Evolutionary conservation across 2,329 filamentous ascomycete species (phyloP).

Genomic region (Amylocarpus encephaloides): DNA sequence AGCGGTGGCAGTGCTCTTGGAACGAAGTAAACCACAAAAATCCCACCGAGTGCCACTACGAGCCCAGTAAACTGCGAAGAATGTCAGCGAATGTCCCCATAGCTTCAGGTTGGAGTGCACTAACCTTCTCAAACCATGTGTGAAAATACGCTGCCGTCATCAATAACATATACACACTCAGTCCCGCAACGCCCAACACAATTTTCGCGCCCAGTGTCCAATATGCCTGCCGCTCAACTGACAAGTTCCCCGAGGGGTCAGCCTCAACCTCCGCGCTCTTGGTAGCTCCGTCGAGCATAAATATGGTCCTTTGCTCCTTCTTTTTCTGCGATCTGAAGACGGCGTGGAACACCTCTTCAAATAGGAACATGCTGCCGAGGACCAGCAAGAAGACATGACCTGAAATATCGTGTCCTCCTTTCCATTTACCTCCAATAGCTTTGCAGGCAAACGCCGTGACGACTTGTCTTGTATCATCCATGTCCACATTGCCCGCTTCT

Average conservation of each 20-base stretch:
- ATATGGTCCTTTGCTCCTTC: constrained; percentile 57
- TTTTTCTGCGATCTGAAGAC: constrained; percentile 43
- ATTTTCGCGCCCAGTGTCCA: constrained; percentile 48
- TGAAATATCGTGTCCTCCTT: constrained; percentile 91
- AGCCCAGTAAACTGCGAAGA: constrained; percentile 41
- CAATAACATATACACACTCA: constrained; percentile 92
- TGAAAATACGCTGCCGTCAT: constrained; percentile 99
- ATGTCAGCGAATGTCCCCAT: constrained; percentile 4
- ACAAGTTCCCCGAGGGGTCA: constrained; percentile 4
- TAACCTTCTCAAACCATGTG: constrained; percentile 94
- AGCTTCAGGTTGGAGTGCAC: constrained; percentile 20
- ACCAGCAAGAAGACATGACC: constrained; percentile 93
- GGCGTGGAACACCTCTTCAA: constrained; percentile 68
- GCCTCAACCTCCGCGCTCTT: constrained; percentile 50
- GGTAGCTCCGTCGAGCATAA: constrained; percentile 59
- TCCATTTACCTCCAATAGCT: constrained; percentile 74
- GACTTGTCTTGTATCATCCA: constrained; percentile 42
- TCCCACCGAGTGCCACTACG: constrained; percentile 39
- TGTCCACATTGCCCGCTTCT: constrained; percentile 39
- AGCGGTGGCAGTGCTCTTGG: constrained; percentile 39
- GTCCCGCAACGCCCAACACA: constrained; percentile 54
- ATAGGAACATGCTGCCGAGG: constrained; percentile 71
- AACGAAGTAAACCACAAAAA: constrained; percentile 46
- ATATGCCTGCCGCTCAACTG: constrained; percentile 12
- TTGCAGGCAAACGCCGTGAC: constrained; percentile 77